A percentile compares a stretch with the other conserved stretches of the same genome.
These are phyloP conservation scores for Saccharomyces hybrid DNA, from an alignment of 1,139 yeast species.

Conservation along the genomic window DNA sequence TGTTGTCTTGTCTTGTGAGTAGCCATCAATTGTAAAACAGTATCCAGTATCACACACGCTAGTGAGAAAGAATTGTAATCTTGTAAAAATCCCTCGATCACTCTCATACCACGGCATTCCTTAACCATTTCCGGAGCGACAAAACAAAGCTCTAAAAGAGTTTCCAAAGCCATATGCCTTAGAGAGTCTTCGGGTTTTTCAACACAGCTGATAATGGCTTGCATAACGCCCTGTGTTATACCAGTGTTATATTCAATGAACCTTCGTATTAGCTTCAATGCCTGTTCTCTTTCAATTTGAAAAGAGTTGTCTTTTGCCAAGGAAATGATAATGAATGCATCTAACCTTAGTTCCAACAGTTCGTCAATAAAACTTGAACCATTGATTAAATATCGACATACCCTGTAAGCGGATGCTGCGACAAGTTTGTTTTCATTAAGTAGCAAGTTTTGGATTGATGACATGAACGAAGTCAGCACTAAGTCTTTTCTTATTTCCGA, in stretches of 20 bases:
- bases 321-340: slow-evolving; percentile 56
- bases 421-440: slow-evolving; percentile 55
- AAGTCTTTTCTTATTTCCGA: slow-evolving; percentile 62
- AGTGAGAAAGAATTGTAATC: slow-evolving; percentile 55
- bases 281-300: slow-evolving; percentile 68
- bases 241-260: slow-evolving; percentile 46
- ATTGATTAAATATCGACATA: slow-evolving; percentile 57
- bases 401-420: slow-evolving; percentile 66
- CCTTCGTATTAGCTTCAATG: slow-evolving; percentile 60
- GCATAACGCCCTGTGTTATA: slow-evolving; percentile 57
- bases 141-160: slow-evolving; percentile 61
- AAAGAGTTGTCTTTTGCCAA: slow-evolving; percentile 48
- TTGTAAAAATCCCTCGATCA: slow-evolving; percentile 49
- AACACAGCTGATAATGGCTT: slow-evolving; percentile 65
- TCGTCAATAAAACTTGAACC: slow-evolving; percentile 45
- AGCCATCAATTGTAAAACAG: slow-evolving; percentile 55
- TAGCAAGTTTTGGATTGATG: slow-evolving; percentile 53
- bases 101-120: slow-evolving; percentile 58
- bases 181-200: slow-evolving; percentile 55
- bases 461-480: slow-evolving; percentile 53
- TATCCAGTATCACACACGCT: slow-evolving; percentile 47
- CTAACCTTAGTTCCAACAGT: slow-evolving; percentile 46
- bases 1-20: slow-evolving; percentile 48
- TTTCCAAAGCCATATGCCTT: slow-evolving; percentile 51
- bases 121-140: slow-evolving; percentile 56